Evolutionary conservation across 345 rosid species (phyloP), one percentile per base, ranked within the genome.

Genomic region (Draba incana): DNA sequence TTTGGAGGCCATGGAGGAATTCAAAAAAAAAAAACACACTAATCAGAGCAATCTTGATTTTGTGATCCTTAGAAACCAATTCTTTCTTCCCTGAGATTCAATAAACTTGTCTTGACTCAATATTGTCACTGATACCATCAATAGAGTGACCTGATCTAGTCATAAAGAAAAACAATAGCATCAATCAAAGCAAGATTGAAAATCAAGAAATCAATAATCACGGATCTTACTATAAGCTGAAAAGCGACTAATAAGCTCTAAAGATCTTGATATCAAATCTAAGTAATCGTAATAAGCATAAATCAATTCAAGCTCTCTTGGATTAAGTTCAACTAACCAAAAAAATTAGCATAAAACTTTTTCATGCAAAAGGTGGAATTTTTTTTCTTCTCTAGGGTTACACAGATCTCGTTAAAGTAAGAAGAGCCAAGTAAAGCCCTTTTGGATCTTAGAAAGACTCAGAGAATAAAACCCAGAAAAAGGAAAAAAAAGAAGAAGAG

Each of bases 1-100:
- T 24, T 78, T 88, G 72, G 91, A 80, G 41, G 96, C 89, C 96
- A 33, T 33, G 37, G 37, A 28, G 38, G 27, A 35, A 16, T 28
- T 4, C n/a, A n/a, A n/a, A n/a, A n/a, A n/a, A n/a, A n/a, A n/a
- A n/a, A n/a, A 33, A 59, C 69, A 49, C 28, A 52, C 44, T 70
- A 53, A 38, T 45, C 47, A 58, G 78, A 11, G 68, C 10, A 70
- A 33, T 51, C 50, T 69, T 31, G 72, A 61, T 27, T 27, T 43
- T 27, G 24, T 53, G 64, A 39, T 60, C 49, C 41, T 11, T 48
- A 72, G n/a, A 70, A 74, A 73, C 57, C 82, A 73, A 66, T 66
- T 38, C 70, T 72, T 65, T 46, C 38, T 20, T 20, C 20, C 20
- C 20, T 20, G 20, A 20, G 20, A 20, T 20, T 20, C 20, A 20